These are phyloP conservation scores for Fraxinus albicans DNA, from an alignment of 305 asterid species.

Conservation along the genomic window DNA sequence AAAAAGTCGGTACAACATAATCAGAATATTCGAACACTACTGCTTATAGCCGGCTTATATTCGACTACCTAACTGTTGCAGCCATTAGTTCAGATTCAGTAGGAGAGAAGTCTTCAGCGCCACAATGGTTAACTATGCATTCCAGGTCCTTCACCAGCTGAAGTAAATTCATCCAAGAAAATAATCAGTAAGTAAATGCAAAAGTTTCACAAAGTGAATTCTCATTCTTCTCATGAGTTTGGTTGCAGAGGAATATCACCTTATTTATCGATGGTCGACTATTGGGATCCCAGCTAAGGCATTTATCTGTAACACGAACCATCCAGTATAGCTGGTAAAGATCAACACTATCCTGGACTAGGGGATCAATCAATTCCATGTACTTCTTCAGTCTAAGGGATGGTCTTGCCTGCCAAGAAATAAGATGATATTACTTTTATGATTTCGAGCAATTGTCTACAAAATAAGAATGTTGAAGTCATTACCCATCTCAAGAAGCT, in stretches of 20 bases:
- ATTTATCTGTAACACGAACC: constrained; percentile 46
- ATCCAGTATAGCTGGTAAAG: constrained; percentile 50
- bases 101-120: constrained; percentile 46
- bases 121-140: constrained; percentile 25
- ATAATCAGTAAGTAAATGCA: background rate
- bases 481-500: constrained; percentile 65
- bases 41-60: background rate
- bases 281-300: constrained; percentile 52
- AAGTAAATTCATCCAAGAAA: background rate
- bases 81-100: constrained; percentile 41
- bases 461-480: background rate
- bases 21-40: background rate
- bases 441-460: background rate
- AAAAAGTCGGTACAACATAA: background rate
- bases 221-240: background rate
- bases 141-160: constrained; percentile 39
- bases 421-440: background rate
- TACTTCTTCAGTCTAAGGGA: constrained; percentile 39
- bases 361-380: constrained; percentile 50
- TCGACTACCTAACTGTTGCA: background rate
- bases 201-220: background rate
- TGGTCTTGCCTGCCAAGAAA: constrained; percentile 54
- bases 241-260: constrained; percentile 24
- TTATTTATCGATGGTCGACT: constrained; percentile 47
- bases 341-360: constrained; percentile 42